Evolutionary conservation across 2,329 filamentous ascomycete genomes (phyloP), one percentile per base, ranked within the genome.

Genomic region (Alternaria sp.): DNA sequence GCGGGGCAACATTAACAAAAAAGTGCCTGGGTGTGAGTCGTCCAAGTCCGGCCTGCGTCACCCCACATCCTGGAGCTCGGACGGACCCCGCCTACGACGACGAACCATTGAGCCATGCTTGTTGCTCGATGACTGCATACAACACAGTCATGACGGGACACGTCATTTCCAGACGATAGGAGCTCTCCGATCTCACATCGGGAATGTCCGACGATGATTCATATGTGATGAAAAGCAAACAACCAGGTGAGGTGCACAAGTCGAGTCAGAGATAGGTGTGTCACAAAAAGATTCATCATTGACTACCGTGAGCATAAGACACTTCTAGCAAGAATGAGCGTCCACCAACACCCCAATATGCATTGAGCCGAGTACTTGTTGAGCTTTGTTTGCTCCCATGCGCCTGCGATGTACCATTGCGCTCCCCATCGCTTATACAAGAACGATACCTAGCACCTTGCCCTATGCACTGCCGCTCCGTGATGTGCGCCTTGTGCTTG

Each of bases 1-100:
- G 69, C 64, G 59, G 65, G 62, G 61, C 50, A 63, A 61, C 59
- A 65, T 65, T 62, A 62, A 62, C 60, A 54, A 65, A 65, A 62
- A 62, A 62, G 59, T 65, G 55, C 51, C 47, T 58, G 59, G 54
- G 59, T 64, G 62, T 61, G 62, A 65, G 62, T 62, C 59, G 55
- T 58, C 54, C 36, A 60, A 62, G 61, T 56, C 61, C 46, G 51
- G 51, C 46, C 15, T 58, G 50, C 50, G 44, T 61, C 49, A 63
- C 52, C 61, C 61, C 62, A 65, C 62, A 62, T 52, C 36, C 36
- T 59, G 44, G 58, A 63, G 61, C 61, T 55, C 17, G 55, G 45
- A 59, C 56, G 49, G 56, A 62, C 55, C 55, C 56, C 55, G 56
- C 56, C 60, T 59, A 54, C 44, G 28, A 52, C 49, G 49, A 40